phyloP scores from a whole-genome alignment of 306 rosid genomes.

The Sicyos edulis region DNA sequence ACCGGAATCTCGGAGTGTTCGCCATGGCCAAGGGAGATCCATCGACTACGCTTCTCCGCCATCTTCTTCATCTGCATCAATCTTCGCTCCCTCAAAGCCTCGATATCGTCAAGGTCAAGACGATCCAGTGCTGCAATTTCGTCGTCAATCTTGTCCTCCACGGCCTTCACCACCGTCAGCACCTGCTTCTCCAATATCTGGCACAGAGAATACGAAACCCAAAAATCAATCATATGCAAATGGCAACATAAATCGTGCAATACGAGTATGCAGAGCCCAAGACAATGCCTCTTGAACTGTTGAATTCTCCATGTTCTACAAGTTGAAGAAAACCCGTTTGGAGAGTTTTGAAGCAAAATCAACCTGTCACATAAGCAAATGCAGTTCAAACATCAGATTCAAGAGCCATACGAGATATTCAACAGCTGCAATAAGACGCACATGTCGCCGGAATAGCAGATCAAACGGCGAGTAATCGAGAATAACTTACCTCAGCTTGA shows the following conservation, averaged over 20 bases:
- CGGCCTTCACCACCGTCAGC: constrained; percentile 72
- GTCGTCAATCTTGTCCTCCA: constrained; percentile 91
- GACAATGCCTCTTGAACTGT: constrained; percentile 56
- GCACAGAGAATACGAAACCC: background rate
- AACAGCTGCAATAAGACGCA: background rate
- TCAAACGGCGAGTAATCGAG: background rate
- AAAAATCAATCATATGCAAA: background rate
- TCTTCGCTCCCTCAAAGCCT: constrained; percentile 76
- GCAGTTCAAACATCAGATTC: background rate
- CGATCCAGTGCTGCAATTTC: constrained; percentile 87
- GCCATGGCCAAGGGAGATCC: constrained; percentile 88
- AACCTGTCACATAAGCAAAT: background rate
- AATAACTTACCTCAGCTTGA: background rate
- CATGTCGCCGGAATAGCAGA: background rate
- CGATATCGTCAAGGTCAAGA: constrained; percentile 68
- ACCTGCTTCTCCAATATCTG: constrained; percentile 74
- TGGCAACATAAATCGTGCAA: background rate
- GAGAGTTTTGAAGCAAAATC: background rate
- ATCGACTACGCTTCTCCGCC: constrained; percentile 91
- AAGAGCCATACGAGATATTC: background rate
- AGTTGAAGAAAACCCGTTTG: background rate
- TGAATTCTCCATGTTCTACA: constrained; percentile 47
- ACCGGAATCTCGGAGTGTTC: constrained; percentile 65
- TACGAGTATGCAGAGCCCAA: background rate
- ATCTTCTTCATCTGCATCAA: constrained; percentile 93